These are phyloP conservation scores for Scedosporium apiospermum DNA, from an alignment of 2,329 filamentous ascomycete genomes.

Conservation along the genomic window DNA sequence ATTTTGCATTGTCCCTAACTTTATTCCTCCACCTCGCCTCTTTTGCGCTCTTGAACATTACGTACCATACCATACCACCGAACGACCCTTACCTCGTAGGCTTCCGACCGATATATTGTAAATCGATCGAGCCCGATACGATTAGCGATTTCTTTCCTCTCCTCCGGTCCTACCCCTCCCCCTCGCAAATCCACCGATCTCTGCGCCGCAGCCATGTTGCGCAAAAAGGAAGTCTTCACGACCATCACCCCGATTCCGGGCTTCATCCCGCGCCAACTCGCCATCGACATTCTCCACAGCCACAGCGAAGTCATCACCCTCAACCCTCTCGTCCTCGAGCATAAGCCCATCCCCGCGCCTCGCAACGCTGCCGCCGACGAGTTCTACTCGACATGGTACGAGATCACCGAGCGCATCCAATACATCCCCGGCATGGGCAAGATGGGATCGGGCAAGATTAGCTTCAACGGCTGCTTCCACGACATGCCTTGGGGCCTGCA, in stretches of 20 bases:
- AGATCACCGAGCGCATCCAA: constrained; percentile 61
- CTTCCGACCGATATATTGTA: too few relatives aligned
- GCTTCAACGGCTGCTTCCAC: constrained; percentile 63
- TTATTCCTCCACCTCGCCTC: too few relatives aligned
- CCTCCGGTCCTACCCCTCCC: not conserved
- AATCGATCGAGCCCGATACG: too few relatives aligned
- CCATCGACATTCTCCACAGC: constrained; percentile 62
- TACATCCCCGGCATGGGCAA: constrained; percentile 57
- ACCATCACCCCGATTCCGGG: constrained; percentile 61
- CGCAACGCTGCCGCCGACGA: constrained; percentile 60
- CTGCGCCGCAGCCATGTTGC: constrained; percentile 32
- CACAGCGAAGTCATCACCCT: constrained; percentile 63
- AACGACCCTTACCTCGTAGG: too few relatives aligned
- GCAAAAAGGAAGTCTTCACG: constrained; percentile 57
- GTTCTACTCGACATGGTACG: constrained; percentile 66
- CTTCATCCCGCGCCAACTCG: constrained; percentile 62
- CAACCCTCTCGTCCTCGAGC: constrained; percentile 57
- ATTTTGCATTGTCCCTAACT: too few relatives aligned
- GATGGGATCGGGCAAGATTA: constrained; percentile 55
- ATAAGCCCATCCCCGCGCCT: constrained; percentile 56
- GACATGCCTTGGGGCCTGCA: constrained; percentile 64
- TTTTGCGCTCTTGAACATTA: too few relatives aligned
- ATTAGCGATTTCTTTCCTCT: not conserved
- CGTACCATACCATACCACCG: too few relatives aligned
- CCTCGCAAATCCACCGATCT: not conserved